Base-by-base conservation (phyloP, 2,329 filamentous ascomycete species). In the Trichophyton equinum region DNA sequence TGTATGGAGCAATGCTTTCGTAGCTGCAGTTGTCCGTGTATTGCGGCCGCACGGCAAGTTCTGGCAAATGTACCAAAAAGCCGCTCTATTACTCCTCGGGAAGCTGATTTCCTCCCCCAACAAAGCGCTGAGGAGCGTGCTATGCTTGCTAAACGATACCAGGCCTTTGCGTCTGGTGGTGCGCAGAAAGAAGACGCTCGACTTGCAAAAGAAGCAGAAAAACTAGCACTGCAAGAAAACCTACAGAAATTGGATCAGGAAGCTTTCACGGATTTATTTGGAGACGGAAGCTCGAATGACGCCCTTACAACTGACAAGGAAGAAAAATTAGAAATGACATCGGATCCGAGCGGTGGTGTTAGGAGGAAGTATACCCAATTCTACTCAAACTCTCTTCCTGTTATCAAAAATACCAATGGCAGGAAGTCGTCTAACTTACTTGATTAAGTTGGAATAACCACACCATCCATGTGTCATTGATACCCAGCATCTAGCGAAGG, bases 1-100 rank as follows among this genome's bases (percentile, higher is more conserved):
- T 78, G 76, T 64, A 65, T 51, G 7, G 60, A 64, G 25, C 55
- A 60, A 18, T 78, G 76, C 64, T 66, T 67, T 30, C 59, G 67
- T 22, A 49, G 60, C 4, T 76, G 75, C 63, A 57, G 59, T 11
- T 77, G 75, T 63, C 38, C 60, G 18, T 72, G 68, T 57, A 60
- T 60, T 11, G 20, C 22, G 36, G 13, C 38, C 30, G 38, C 11
- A 1, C 25, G 30, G 13, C 27, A 27, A 20, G 30, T 13, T 3
- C 15, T 55, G 11, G 4, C 51, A 55, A 36, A 7, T n/a, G 5
- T n/a, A 22, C 20, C 25, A 27, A 25, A 18, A 58, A 27, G 3
- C 15, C 56, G 22, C 11, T 13, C 38, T 25, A 20, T 46, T 25
- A 13, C 11, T 3, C 36, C 56, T 11, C 36, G 38, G n/a, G 30